Base-by-base conservation (phyloP, 441 rosid genomes). In the Croton setiger region DNA sequence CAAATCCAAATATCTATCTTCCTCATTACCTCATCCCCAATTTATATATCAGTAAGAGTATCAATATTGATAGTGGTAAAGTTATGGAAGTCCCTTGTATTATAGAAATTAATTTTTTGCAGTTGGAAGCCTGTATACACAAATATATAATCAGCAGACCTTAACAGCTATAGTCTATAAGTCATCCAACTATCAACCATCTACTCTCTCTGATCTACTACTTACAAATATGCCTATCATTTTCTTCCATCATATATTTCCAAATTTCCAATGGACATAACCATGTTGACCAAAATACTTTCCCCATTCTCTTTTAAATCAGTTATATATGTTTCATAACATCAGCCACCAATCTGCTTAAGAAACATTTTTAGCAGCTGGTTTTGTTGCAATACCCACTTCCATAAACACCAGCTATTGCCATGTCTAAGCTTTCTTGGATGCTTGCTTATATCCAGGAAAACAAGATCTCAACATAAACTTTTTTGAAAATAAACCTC, bases 121-220 rank as follows among this genome's bases (percentile, higher is more conserved):
- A 17, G 43, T 35, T 14, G 15, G 27, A 48, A n/a, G 11, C 36
- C 49, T 49, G 4, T 23, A 5, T 11, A 4, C 27, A 49, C 21
- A 65, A 65, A 51, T 36, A 51, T 36, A 53, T 18, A 66, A 66
- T 36, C 8, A 66, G 3, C 14, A 66, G 37, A 18, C 48, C 14
- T 39, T 53, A 45, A 53, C n/a, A 39, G 18, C 39, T 37, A 54
- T 33, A 15, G 2, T 37, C 18, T 0, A 15, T 17, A 37, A 36
- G 63, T 37, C 45, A 60, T 59, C 37, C 17, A 59, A 1, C 13
- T 53, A 1, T 37, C n/a, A 31, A 14, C 27, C 27, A 37, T 52
- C 12, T 5, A 41, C 36, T 39, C 13, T 53, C 21, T 66, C 5
- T 41, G 35, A 48, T 20, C 27, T 43, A 55, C n/a, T 3, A 54